Percentiles rank a stretch among this genome's conserved stretches.
These are phyloP conservation scores for Capronia epimyces DNA, from an alignment of 2,329 filamentous ascomycete species.

Conservation along the genomic window DNA sequence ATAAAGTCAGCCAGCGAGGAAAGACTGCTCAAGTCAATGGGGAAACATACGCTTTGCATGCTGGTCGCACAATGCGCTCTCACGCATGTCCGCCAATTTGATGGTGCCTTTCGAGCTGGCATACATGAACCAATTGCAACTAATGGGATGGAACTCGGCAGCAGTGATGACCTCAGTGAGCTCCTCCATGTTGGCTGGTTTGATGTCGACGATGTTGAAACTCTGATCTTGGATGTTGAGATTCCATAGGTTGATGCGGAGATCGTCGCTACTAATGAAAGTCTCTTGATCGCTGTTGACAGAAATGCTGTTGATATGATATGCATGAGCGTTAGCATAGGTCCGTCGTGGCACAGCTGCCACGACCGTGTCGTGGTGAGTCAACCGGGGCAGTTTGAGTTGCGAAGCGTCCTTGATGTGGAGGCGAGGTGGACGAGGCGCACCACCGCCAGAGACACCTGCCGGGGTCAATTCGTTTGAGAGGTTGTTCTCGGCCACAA, in stretches of 20 bases:
- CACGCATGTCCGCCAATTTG: slow-evolving; percentile 96
- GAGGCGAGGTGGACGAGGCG: slow-evolving; percentile 64
- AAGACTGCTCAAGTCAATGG: background rate
- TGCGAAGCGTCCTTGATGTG: slow-evolving; percentile 76
- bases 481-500: slow-evolving; percentile 97
- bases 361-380: slow-evolving; percentile 96
- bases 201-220: slow-evolving; percentile 99
- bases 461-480: slow-evolving; percentile 86
- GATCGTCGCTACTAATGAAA: slow-evolving; percentile 96
- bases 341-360: slow-evolving; percentile 92
- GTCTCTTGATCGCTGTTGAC: slow-evolving; percentile 99
- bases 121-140: slow-evolving; percentile 99
- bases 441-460: slow-evolving; percentile 66
- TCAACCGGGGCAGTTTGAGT: slow-evolving; percentile 89
- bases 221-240: slow-evolving; percentile 98
- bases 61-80: slow-evolving; percentile 91
- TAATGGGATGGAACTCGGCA: slow-evolving; percentile 91
- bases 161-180: slow-evolving; percentile 97
- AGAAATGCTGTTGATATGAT: slow-evolving; percentile 99
- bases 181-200: slow-evolving; percentile 99
- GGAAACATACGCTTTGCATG: slow-evolving; percentile 77
- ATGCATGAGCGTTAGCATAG: slow-evolving; percentile 96
- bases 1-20: slow-evolving; percentile 7
- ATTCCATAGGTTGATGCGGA: slow-evolving; percentile 98
- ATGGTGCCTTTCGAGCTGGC: slow-evolving; percentile 98